Evolutionary conservation across 2,329 filamentous ascomycete genomes (phyloP).

Genomic region (Exophiala sp.): DNA sequence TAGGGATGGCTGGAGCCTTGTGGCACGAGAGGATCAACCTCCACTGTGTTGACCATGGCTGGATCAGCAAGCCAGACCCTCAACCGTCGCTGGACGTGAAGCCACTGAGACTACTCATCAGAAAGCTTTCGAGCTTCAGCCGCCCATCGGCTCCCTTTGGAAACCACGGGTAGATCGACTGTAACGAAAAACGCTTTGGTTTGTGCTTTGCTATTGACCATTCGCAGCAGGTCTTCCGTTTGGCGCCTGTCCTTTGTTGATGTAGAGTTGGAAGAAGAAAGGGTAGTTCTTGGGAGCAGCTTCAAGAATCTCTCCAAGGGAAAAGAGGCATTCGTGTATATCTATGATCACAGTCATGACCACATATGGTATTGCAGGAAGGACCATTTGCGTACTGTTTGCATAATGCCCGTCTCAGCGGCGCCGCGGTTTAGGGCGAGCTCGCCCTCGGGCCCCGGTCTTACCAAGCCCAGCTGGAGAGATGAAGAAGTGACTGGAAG

Average conservation of each 20-base stretch:
- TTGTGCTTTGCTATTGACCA: conserved; percentile 48
- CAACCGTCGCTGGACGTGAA: conserved; percentile 44
- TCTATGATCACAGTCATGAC: not conserved
- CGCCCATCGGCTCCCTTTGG: conserved; percentile 55
- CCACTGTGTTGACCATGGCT: conserved; percentile 51
- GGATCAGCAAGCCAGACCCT: conserved; percentile 53
- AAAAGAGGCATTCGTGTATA: conserved; percentile 52
- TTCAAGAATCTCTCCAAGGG: conserved; percentile 50
- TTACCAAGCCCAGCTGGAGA: conserved; percentile 35
- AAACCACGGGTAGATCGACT: conserved; percentile 51
- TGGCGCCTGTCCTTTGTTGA: conserved; percentile 52
- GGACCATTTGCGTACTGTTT: conserved; percentile 40
- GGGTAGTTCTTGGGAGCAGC: conserved; percentile 21
- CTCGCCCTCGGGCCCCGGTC: conserved; percentile 42
- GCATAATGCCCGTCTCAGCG: conserved; percentile 16
- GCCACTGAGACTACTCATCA: conserved; percentile 7
- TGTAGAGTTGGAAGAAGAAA: conserved; percentile 53
- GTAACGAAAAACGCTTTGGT: conserved; percentile 43
- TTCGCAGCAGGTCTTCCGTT: conserved; percentile 46
- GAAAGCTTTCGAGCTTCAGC: conserved; percentile 33
- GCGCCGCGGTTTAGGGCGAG: conserved; percentile 35
- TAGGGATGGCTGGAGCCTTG: conserved; percentile 39
- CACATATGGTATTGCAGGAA: not conserved
- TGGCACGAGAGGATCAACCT: conserved; percentile 46
- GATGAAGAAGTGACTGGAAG: conserved; percentile 26